A percentile compares a stretch with the other conserved stretches of the same genome.
phyloP scores from a whole-genome alignment of 495 filamentous ascomycete species.

The Penicillium daleae region DNA sequence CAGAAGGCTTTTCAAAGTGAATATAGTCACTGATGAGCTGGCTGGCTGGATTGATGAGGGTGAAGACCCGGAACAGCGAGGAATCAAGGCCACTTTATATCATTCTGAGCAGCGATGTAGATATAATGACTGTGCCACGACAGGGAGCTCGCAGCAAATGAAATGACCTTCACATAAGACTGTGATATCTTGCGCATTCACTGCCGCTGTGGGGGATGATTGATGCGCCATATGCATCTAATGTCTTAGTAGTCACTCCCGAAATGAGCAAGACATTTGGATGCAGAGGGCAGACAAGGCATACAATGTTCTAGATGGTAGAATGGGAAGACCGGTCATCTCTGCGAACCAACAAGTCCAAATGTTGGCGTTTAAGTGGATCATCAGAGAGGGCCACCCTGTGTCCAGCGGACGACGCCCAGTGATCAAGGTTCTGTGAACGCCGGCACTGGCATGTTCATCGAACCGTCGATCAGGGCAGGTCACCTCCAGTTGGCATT shows the following conservation, averaged over 20 bases:
- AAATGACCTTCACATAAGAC: neutral
- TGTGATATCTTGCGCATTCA: conserved; percentile 1
- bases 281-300: neutral
- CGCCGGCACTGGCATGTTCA: conserved; percentile 6
- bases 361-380: conserved; percentile 40
- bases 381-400: conserved; percentile 26
- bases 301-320: neutral
- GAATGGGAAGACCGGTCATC: conserved; percentile 4
- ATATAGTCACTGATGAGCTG: conserved; percentile 10
- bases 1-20: neutral
- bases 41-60: neutral
- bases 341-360: conserved; percentile 31
- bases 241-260: conserved; percentile 27
- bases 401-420: conserved; percentile 8
- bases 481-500: conserved; percentile 24
- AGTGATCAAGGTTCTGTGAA: conserved; percentile 18
- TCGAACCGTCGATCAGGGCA: conserved; percentile 11
- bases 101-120: conserved; percentile 1
- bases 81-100: conserved; percentile 29
- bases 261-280: conserved; percentile 1
- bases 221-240: conserved; percentile 32
- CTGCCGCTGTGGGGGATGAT: conserved; percentile 14
- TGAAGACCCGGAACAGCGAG: neutral
- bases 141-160: conserved; percentile 7
- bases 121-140: conserved; percentile 23